These are phyloP conservation scores for Phytophthora palmivora DNA, from an alignment of 352 stramenopile species.

Conservation along the genomic window DNA sequence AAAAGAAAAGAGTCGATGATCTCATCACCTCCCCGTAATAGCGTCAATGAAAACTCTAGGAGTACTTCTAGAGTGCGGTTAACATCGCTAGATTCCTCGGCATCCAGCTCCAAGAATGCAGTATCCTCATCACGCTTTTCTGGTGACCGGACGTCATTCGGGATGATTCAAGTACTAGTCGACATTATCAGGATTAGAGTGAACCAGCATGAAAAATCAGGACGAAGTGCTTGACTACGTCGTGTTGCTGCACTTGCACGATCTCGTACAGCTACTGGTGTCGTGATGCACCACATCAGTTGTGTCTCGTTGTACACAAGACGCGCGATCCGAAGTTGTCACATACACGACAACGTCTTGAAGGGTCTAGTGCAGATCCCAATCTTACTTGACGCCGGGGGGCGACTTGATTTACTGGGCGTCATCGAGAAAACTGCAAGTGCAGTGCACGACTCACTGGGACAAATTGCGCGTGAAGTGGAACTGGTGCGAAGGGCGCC, in stretches of 20 bases:
- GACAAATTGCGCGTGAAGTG: constrained; percentile 17
- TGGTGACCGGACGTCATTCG: constrained; percentile 74
- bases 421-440: constrained; percentile 33
- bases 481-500: constrained; percentile 13
- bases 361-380: constrained; percentile 19
- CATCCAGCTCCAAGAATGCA: constrained; percentile 17
- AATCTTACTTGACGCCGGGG: constrained; percentile 27
- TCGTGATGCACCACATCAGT: constrained; percentile 79
- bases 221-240: constrained; percentile 58
- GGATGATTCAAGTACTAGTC: constrained; percentile 67
- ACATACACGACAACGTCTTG: constrained; percentile 51
- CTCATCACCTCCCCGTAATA: constrained; percentile 56
- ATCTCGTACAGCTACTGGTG: constrained; percentile 66
- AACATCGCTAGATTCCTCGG: constrained; percentile 5
- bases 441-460: constrained; percentile 30
- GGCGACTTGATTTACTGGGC: constrained; percentile 31
- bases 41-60: not conserved
- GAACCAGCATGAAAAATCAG: constrained; percentile 38
- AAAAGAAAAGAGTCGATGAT: constrained; percentile 84
- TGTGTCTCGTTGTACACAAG: constrained; percentile 66
- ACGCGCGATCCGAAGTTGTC: constrained; percentile 68
- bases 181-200: constrained; percentile 53
- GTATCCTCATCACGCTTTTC: constrained; percentile 55
- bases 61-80: constrained; percentile 21
- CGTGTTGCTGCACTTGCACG: constrained; percentile 52